A percentile compares a stretch with the other conserved stretches of the same genome.
Evolutionary conservation across 306 rosid genomes (phyloP).

Genomic region (Astragalus glycyphyllos): DNA sequence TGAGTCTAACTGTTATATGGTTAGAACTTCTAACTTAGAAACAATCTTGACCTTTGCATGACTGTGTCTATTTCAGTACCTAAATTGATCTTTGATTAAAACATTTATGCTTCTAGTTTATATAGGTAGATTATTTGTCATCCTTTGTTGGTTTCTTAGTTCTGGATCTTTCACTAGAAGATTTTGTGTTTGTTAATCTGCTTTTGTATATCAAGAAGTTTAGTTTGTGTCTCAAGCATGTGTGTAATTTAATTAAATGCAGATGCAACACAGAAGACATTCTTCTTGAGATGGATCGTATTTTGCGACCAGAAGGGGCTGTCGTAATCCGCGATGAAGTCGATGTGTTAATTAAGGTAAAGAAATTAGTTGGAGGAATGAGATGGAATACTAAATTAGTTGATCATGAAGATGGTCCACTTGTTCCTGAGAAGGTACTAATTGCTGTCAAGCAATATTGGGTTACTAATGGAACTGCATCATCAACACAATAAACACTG

Average conservation of each 20-base stretch:
- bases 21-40: too few relatives aligned
- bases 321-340: slow-evolving; percentile 92
- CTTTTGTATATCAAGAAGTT: not conserved
- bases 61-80: not conserved
- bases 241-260: slow-evolving; percentile 36
- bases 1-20: slow-evolving; percentile 23
- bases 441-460: slow-evolving; percentile 94
- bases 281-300: slow-evolving; percentile 94
- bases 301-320: slow-evolving; percentile 92
- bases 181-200: not conserved
- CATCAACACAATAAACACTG: slow-evolving; percentile 56
- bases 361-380: slow-evolving; percentile 82
- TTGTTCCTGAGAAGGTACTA: slow-evolving; percentile 86
- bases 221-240: slow-evolving; percentile 20
- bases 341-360: slow-evolving; percentile 69
- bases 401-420: slow-evolving; percentile 97
- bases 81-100: slow-evolving; percentile 6
- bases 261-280: slow-evolving; percentile 87
- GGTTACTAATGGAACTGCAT: slow-evolving; percentile 73
- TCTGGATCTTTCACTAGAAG: too few relatives aligned
- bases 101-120: not conserved
- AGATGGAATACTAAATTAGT: slow-evolving; percentile 90
- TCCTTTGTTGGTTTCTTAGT: not conserved
- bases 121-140: not conserved
- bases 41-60: not conserved